Conservation (phyloP, 2,329 filamentous ascomycete genomes). For the Cordyceps fumosorosea region DNA sequence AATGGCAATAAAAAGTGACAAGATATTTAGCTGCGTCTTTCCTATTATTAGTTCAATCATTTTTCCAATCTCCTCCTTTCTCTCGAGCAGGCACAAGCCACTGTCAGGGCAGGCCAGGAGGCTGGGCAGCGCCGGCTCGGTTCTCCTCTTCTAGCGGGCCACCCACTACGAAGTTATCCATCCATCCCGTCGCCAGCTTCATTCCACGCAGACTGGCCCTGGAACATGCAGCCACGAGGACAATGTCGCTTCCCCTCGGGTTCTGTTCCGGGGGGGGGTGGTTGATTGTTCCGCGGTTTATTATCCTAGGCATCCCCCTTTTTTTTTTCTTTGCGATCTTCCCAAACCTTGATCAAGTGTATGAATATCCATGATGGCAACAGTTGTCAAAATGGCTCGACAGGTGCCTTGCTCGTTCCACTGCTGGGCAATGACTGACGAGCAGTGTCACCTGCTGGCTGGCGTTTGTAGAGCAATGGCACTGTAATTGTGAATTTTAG, state of each 20-base stretch:
- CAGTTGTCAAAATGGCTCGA: too few species aligned
- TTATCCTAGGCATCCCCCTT: neutral
- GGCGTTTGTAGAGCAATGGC: too few species aligned
- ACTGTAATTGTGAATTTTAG: too few species aligned
- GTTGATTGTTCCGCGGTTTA: neutral
- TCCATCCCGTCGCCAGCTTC: neutral
- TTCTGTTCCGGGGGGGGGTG: neutral
- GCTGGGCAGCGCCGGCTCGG: neutral
- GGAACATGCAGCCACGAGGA: conserved; percentile 3
- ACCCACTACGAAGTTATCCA: neutral
- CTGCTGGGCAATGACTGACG: too few species aligned
- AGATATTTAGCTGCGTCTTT: too few species aligned
- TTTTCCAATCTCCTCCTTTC: neutral
- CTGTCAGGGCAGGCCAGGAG: neutral
- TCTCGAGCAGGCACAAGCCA: neutral
- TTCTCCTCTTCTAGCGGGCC: neutral
- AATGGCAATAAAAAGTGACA: too few species aligned
- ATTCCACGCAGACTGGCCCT: conserved; percentile 1
- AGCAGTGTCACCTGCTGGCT: too few species aligned
- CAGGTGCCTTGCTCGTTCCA: too few species aligned
- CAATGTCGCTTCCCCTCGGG: neutral
- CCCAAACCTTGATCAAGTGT: too few species aligned
- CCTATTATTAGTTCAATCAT: too few species aligned
- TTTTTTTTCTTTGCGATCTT: too few species aligned
- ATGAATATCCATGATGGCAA: too few species aligned